A percentile compares a stretch with the other conserved stretches of the same genome.
phyloP scores from a whole-genome alignment of 2,329 filamentous ascomycete species.

The Trichophyton schoenleinii region DNA sequence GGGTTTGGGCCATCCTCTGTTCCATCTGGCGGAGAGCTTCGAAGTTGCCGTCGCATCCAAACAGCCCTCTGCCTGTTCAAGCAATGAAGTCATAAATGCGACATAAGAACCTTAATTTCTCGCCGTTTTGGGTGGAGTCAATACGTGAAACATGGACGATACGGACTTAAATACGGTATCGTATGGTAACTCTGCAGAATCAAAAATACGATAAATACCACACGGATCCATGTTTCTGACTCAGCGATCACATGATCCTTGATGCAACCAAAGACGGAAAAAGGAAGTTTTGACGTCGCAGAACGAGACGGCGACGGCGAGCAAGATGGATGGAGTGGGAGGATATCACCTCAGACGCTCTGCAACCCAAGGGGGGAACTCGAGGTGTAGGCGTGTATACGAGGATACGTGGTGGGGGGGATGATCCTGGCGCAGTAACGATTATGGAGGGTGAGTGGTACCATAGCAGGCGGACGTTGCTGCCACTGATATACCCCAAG shows the following conservation, averaged over 20 bases:
- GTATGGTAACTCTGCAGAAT: background rate
- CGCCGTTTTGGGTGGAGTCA: background rate
- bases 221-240: background rate
- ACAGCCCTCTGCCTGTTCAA: background rate
- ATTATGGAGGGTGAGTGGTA: background rate
- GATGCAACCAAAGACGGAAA: background rate
- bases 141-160: background rate
- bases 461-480: background rate
- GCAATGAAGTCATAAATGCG: background rate
- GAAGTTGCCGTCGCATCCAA: background rate
- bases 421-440: background rate
- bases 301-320: background rate
- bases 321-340: background rate
- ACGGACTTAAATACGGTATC: background rate
- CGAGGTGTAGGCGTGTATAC: background rate
- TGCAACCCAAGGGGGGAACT: background rate
- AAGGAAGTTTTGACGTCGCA: background rate
- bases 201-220: background rate
- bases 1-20: background rate
- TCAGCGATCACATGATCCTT: background rate
- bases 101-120: background rate
- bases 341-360: background rate
- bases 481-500: background rate
- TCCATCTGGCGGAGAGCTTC: background rate
- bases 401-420: background rate